Percentiles rank a stretch among this genome's conserved stretches.
These are phyloP conservation scores for Pelargonium citronellum DNA, from an alignment of 441 rosid species.

Conservation along the genomic window DNA sequence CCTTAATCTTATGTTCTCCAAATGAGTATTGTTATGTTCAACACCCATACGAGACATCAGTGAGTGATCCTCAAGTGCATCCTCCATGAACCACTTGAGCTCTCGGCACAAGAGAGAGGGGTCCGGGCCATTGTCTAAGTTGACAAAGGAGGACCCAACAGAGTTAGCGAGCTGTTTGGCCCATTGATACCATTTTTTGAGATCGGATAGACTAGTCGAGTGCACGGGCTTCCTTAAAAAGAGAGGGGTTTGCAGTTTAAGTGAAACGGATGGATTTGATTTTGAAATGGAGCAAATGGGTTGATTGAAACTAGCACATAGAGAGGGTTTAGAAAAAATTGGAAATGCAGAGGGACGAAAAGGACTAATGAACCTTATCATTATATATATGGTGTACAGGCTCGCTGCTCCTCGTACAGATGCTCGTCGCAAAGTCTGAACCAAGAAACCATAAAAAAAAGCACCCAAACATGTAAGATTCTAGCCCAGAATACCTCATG, in stretches of 20 bases:
- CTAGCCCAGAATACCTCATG: background rate
- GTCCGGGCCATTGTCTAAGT: constrained; percentile 58
- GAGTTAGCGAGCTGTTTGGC: constrained; percentile 56
- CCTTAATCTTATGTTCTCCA: constrained; percentile 29
- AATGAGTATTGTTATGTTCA: constrained; percentile 10
- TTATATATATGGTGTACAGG: background rate
- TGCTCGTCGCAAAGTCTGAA: background rate
- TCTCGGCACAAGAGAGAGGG: constrained; percentile 53
- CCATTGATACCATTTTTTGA: constrained; percentile 70
- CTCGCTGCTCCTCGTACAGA: background rate
- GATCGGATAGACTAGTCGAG: constrained; percentile 41
- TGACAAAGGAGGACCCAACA: constrained; percentile 43
- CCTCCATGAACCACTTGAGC: constrained; percentile 84
- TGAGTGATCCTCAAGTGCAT: constrained; percentile 42
- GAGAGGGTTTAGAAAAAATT: constrained; percentile 4
- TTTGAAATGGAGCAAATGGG: constrained; percentile 22
- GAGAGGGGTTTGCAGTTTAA: constrained; percentile 42
- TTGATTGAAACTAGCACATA: constrained; percentile 12
- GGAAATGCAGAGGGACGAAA: background rate
- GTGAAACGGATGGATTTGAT: constrained; percentile 14
- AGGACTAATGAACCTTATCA: background rate
- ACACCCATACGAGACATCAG: constrained; percentile 22
- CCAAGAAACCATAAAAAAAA: background rate
- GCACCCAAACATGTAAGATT: constrained; percentile 2
- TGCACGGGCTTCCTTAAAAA: constrained; percentile 44